phyloP scores from a whole-genome alignment of 2,329 filamentous ascomycete genomes.

The Fusarium gaditjirri region DNA sequence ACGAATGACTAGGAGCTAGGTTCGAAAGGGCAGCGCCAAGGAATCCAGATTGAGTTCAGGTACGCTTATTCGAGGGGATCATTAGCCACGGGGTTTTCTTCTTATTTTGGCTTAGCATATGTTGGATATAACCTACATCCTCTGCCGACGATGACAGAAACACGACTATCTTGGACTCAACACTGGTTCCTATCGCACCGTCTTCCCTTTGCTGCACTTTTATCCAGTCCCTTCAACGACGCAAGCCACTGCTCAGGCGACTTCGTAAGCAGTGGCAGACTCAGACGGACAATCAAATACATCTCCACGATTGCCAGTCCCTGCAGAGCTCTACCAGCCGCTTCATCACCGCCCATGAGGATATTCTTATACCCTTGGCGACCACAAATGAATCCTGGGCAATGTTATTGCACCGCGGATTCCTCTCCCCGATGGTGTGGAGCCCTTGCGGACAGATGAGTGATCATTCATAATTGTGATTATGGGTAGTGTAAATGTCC shows the following conservation, averaged over 20 bases:
- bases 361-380: too few species aligned
- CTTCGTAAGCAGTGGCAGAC: neutral
- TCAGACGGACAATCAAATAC: neutral
- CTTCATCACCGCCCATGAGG: neutral
- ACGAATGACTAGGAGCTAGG: neutral
- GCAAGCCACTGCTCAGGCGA: neutral
- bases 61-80: fast-evolving
- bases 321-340: neutral
- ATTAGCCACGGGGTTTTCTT: too few species aligned
- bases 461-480: neutral
- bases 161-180: neutral
- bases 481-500: neutral
- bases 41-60: neutral
- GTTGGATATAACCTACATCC: neutral
- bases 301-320: neutral
- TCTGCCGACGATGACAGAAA: neutral
- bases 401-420: neutral
- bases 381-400: neutral
- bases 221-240: neutral
- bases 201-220: neutral
- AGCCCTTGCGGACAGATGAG: neutral
- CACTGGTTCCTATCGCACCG: neutral
- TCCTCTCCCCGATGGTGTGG: neutral
- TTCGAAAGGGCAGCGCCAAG: neutral
- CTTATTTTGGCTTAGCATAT: neutral